phyloP scores from a whole-genome alignment of 1,284 basidiomycete species.

The Pulveroboletus sp. region DNA sequence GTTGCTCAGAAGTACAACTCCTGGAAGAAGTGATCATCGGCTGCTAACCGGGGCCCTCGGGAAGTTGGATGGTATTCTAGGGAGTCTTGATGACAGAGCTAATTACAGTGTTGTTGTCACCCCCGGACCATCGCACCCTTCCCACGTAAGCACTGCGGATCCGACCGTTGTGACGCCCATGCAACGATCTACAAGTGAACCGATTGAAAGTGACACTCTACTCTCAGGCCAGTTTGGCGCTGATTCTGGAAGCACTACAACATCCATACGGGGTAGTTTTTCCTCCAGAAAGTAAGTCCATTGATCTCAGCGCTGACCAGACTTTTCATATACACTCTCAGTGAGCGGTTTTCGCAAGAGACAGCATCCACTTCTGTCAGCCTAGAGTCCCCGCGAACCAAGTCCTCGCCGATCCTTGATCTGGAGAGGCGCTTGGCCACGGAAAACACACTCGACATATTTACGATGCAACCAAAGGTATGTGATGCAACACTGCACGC shows the following conservation, averaged over 20 bases:
- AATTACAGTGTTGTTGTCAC: constrained; percentile 45
- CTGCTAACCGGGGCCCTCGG: constrained; percentile 80
- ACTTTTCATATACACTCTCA: constrained; percentile 23
- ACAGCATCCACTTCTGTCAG: constrained; percentile 53
- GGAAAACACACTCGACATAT: constrained; percentile 85
- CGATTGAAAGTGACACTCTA: constrained; percentile 4
- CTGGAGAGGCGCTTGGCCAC: constrained; percentile 83
- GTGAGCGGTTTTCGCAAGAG: constrained; percentile 58
- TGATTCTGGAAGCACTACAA: constrained; percentile 41
- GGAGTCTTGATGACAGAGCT: constrained; percentile 60
- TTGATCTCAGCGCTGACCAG: constrained; percentile 1
- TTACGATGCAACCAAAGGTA: constrained; percentile 94
- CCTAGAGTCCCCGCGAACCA: constrained; percentile 45
- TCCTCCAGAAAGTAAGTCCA: constrained; percentile 52
- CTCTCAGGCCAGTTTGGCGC: constrained; percentile 30
- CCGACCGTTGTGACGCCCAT: constrained; percentile 45
- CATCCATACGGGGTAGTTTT: constrained; percentile 49
- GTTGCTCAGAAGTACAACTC: constrained; percentile 83
- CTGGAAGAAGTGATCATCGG: constrained; percentile 85
- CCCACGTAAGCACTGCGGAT: constrained; percentile 37
- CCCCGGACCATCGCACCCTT: constrained; percentile 17
- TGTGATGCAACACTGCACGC: constrained; percentile 14
- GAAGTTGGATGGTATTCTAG: constrained; percentile 74
- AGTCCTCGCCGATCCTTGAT: constrained; percentile 62
- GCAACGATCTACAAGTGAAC: not conserved